Evolutionary conservation across 495 filamentous ascomycete genomes (phyloP), one percentile per base, ranked within the genome.

Genomic region (Delitschia confertaspora): DNA sequence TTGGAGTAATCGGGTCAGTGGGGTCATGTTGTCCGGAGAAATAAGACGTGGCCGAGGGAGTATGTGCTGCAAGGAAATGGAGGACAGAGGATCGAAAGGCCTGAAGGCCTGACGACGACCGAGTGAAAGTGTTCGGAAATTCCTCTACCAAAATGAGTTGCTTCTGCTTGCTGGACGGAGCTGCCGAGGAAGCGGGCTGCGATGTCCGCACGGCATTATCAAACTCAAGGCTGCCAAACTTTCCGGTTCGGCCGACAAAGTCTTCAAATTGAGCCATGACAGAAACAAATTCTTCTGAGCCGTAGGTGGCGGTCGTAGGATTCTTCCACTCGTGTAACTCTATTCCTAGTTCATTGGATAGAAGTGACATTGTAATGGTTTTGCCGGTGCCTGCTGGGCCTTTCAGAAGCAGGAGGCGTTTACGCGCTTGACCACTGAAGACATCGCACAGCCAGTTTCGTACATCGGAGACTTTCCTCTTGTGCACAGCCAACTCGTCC

Each of bases 371-470:
- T 0, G 89, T 89, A 6, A 87, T 83, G 1, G 89, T 95, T 62
- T 99, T 99, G 6, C 88, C 93, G 18, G 80, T 79, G 8, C 93
- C 93, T 14, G 93, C 88, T n/a, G 85, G 77, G 10, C 93, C 93
- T 57, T 85, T 93, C 9, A 99, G 64, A 24, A 96, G 68, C 29
- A 96, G 71, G 26, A 95, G 57, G 58, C 80, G 74, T 70, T 65
- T 65, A 29, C 55, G 45, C 35, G 47, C 58, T 37, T 69, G 70
- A 5, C 86, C 83, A 25, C 65, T 55, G 38, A 89, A 75, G 0
- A 83, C 83, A 49, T 76, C 72, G 35, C 80, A 74, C 30, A 99
- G 62, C 91, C 93, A 96, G 24, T 57, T 68, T 33, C 74, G 71
- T 13, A 96, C 87, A 63, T 95, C 88, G 11, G 73, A 65, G 16